Percentiles rank a stretch among this genome's conserved stretches.
Conservation (phyloP, 768 basidiomycete species). For the Boletus speciosus region DNA sequence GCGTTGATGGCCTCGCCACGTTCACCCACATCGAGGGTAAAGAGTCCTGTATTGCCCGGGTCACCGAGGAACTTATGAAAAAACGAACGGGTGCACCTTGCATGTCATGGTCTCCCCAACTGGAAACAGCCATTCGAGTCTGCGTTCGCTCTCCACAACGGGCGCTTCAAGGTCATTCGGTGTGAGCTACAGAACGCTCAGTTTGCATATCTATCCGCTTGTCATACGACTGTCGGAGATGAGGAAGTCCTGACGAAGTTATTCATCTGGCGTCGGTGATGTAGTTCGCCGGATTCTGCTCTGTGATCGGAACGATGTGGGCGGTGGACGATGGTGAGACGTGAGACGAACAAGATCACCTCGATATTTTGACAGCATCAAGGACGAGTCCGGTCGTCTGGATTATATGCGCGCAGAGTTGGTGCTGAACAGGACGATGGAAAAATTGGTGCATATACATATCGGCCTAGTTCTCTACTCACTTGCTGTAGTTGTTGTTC, state of each 20-base stretch:
- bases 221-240: conserved; percentile 3
- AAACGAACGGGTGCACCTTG: conserved; percentile 24
- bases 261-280: background rate
- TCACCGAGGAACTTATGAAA: background rate
- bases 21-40: conserved; percentile 1
- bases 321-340: background rate
- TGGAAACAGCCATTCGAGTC: conserved; percentile 15
- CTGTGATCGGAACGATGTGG: conserved; percentile 1
- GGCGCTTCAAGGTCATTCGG: conserved; percentile 5
- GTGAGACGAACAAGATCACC: background rate
- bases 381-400: background rate
- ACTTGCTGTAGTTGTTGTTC: no score
- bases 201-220: conserved; percentile 24
- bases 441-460: background rate
- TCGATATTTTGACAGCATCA: background rate
- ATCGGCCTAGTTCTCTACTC: no score
- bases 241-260: conserved; percentile 8
- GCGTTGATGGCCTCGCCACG: background rate
- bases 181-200: conserved; percentile 3
- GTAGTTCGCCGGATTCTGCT: background rate
- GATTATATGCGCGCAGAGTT: conserved; percentile 2
- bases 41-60: background rate
- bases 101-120: conserved; percentile 21
- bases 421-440: background rate
- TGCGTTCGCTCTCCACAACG: conserved; percentile 7